Evolutionary conservation across 805 yeast species (phyloP), one percentile per base, ranked within the genome.

Genomic region (Cyberlindnera samutprakarnensis): DNA sequence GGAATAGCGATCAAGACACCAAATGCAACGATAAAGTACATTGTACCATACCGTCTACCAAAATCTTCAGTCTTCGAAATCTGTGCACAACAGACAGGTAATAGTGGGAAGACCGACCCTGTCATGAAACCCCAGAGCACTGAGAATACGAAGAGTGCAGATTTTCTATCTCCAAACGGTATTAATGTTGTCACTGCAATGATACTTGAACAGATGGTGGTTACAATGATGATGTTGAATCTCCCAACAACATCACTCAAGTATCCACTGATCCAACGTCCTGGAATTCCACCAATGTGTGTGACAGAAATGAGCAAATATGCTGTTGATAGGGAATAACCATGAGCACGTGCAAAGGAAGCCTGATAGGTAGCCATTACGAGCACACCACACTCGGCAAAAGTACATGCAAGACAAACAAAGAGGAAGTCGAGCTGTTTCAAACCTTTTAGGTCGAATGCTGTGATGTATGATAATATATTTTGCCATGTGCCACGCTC

Each of bases 11-110:
- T 56, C 28, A 72, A 53, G 24, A 63, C 61, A 11, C 66, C 70
- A 44, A 74, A 63, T 2, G 81, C 66, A 6, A 72, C 78, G 44
- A 73, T 57, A 25, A 72, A 70, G 47, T 75, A 77, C 54, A 73
- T 66, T 6, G 75, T 67, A 3, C 75, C 68, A 42, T 68, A 70
- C 17, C 72, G 61, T 42, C 59, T 62, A 15, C 78, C 78, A 49
- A 68, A 70, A 33, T 59, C 63, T 27, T 68, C 67, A 7, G 68
- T 64, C 28, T 65, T 65, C 17, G 75, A 68, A 22, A 75, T 70
- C 37, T 72, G 74, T 1, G 75, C 75, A 24, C 72, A 57, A 39
- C 77, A 69, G 5, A 72, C 75, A 4, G 51, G 48, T 9, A 41
- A 35, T 23, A 46, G 24, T 10, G 51, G 43, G 9, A 38, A 61